These are phyloP conservation scores for Fraxinus anomala DNA, from an alignment of 257 asterid species.

Conservation along the genomic window DNA sequence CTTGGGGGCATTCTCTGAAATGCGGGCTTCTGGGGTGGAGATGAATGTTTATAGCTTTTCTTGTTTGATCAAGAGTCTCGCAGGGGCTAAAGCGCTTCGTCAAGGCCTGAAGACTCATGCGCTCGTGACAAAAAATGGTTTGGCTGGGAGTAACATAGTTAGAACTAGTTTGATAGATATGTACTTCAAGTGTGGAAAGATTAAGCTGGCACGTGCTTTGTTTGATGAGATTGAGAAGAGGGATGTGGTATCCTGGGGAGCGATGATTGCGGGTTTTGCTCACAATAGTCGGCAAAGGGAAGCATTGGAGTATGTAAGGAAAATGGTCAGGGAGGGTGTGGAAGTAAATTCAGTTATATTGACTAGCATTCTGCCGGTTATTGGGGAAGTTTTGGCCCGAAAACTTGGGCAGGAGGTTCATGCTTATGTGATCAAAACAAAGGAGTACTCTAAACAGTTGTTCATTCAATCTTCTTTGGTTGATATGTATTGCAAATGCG, in stretches of 20 bases:
- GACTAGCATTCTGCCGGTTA: constrained; percentile 67
- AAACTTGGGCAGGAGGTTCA: constrained; percentile 79
- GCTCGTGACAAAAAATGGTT: constrained; percentile 74
- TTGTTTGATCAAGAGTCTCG: constrained; percentile 86
- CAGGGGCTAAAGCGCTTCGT: constrained; percentile 64
- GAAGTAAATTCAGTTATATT: constrained; percentile 71
- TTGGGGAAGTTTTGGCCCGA: constrained; percentile 61
- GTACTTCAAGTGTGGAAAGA: constrained; percentile 92
- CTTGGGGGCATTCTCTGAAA: constrained; percentile 56
- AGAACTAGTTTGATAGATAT: constrained; percentile 82
- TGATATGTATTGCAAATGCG: constrained; percentile 92
- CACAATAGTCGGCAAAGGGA: constrained; percentile 76
- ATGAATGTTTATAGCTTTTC: constrained; percentile 81
- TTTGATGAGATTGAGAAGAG: constrained; percentile 72
- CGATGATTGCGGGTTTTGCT: constrained; percentile 86
- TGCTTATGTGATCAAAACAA: constrained; percentile 77
- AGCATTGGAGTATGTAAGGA: constrained; percentile 69
- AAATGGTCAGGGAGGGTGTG: constrained; percentile 61
- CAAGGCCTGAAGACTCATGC: constrained; percentile 86
- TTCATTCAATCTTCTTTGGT: constrained; percentile 75
- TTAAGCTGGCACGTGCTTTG: constrained; percentile 57
- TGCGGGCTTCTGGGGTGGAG: constrained; percentile 75
- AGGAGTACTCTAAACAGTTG: constrained; percentile 62
- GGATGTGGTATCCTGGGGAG: constrained; percentile 90
- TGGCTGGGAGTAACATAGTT: constrained; percentile 48